phyloP scores from a whole-genome alignment of 2,329 filamentous ascomycete genomes.

The Talaromyces sp. region DNA sequence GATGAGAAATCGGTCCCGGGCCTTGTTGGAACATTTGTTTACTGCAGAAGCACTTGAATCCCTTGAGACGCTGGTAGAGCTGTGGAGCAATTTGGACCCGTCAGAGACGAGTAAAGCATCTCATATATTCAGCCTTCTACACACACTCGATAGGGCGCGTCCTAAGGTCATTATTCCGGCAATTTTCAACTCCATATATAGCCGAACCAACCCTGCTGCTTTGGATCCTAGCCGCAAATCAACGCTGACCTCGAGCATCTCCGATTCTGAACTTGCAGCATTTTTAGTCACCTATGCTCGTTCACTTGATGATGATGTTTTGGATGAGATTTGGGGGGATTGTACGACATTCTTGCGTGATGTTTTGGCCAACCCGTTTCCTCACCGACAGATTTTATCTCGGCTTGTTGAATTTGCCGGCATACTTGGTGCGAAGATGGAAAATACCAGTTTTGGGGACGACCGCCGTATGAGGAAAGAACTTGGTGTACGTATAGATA shows the following conservation, averaged over 20 bases:
- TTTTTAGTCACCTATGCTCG: conserved; percentile 88
- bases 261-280: conserved; percentile 75
- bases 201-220: conserved; percentile 77
- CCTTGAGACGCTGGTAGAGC: conserved; percentile 79
- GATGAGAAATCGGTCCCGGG: conserved; percentile 81
- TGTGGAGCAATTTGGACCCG: conserved; percentile 62
- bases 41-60: conserved; percentile 88
- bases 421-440: conserved; percentile 87
- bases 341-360: conserved; percentile 88
- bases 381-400: conserved; percentile 84
- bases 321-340: conserved; percentile 97
- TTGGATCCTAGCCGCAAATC: conserved; percentile 77
- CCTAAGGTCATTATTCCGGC: conserved; percentile 90
- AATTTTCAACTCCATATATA: conserved; percentile 94
- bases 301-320: conserved; percentile 90
- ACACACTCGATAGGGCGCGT: conserved; percentile 83
- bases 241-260: conserved; percentile 77
- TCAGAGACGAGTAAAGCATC: conserved; percentile 48
- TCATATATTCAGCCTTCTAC: conserved; percentile 77
- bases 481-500: conserved; percentile 62
- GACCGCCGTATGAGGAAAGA: conserved; percentile 88
- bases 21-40: conserved; percentile 88
- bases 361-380: conserved; percentile 86
- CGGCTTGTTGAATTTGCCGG: conserved; percentile 82
- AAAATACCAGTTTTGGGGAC: conserved; percentile 96